Percentiles rank a stretch among this genome's conserved stretches.
Evolutionary conservation across 2,329 filamentous ascomycete genomes (phyloP).

Genomic region (Cryoendolithus antarcticus): DNA sequence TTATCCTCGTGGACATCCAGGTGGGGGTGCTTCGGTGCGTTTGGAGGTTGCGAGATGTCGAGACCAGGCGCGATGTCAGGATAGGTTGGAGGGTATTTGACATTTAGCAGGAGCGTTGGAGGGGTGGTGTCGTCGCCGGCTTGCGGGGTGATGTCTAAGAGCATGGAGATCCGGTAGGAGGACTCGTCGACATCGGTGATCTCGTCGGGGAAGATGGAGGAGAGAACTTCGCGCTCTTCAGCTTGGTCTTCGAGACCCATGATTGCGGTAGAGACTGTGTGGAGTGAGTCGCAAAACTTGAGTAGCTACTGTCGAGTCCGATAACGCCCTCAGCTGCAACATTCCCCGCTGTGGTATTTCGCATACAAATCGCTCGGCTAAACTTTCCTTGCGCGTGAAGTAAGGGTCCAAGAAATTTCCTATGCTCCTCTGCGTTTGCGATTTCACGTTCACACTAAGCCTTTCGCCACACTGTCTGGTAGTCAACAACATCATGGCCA

Average conservation of each 20-base stretch:
- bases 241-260: conserved; percentile 68
- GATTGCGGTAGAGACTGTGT: conserved; percentile 2
- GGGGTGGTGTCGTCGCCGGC: conserved; percentile 45
- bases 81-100: conserved; percentile 82
- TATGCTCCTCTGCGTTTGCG: too few species aligned
- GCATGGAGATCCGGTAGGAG: conserved; percentile 74
- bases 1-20: conserved; percentile 77
- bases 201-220: conserved; percentile 96
- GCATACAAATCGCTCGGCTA: too few species aligned
- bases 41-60: conserved; percentile 63
- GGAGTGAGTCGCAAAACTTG: too few species aligned
- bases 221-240: conserved; percentile 94
- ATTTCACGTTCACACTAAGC: too few species aligned
- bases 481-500: conserved; percentile 12
- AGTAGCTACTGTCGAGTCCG: too few species aligned
- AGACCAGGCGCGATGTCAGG: conserved; percentile 77
- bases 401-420: too few species aligned
- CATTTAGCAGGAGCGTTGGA: conserved; percentile 62
- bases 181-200: conserved; percentile 90
- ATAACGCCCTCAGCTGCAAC: too few species aligned
- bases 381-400: too few species aligned
- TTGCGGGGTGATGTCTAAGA: conserved; percentile 55
- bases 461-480: too few species aligned
- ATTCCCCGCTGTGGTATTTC: too few species aligned
- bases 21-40: conserved; percentile 55